Evolutionary conservation across 129 eudicot genomes (phyloP), one percentile per base, ranked within the genome.

Genomic region (Chrysanthemum seticuspe): DNA sequence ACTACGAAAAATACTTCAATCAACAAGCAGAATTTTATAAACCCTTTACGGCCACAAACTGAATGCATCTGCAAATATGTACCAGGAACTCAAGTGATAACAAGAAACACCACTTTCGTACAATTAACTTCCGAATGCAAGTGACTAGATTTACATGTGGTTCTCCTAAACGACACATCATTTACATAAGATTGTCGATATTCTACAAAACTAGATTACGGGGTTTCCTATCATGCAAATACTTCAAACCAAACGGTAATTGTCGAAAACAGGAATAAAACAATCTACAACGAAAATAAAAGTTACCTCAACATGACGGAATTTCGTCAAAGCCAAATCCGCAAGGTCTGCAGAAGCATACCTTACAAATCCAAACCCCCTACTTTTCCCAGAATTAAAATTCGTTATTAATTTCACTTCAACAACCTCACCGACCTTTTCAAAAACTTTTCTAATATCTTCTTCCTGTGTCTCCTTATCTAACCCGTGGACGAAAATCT

Each of bases 401-500:
- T 83, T 83, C 66, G 55, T 70, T 85, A 78, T 68, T 70, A 86
- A 9, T 62, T 74, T 86, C 75, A 89, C 87, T 16, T 86, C 88
- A 73, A 72, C 67, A 78, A 89, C 59, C 73, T 81, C 83, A 5
- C 92, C 96, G 4, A 73, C 63, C 59, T 74, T 72, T 56, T 62
- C 87, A 67, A 89, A 86, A 49, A 82, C 85, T 73, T 82, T 82
- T 77, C 87, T 86, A 21, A 89, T 76, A 64, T 89, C 92, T 31
- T 86, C 96, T 76, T 84, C 96, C 69, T 73, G 84, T 6, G 89
- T 74, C 52, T 78, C 87, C 69, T 78, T 81, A 56, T 65, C 85
- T 70, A 90, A 83, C 31, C 97, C 95, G 78, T 89, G 95, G 65
- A 90, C 59, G 75, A 90, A 87, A 54, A 90, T 80, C 81, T 90